These are phyloP conservation scores for Pulveroboletus frians DNA, from an alignment of 768 basidiomycete species.

Conservation along the genomic window DNA sequence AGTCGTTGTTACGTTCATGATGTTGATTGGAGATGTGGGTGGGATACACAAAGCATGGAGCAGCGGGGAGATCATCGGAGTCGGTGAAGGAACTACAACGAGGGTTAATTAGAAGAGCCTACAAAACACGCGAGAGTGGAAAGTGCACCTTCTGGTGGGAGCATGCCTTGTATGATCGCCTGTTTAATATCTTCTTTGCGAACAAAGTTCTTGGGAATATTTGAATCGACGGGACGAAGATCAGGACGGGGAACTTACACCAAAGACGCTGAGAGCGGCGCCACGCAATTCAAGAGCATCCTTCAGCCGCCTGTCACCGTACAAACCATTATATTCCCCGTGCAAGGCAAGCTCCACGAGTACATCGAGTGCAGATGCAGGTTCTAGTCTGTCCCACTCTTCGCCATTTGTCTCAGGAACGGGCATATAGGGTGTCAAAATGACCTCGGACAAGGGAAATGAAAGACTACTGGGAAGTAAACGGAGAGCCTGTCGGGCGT, in stretches of 20 bases:
- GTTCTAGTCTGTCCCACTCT: constrained; percentile 86
- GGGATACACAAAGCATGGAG: constrained; percentile 62
- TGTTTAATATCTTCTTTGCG: constrained; percentile 65
- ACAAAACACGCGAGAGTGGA: neutral
- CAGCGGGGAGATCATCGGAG: constrained; percentile 57
- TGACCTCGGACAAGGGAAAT: constrained; percentile 62
- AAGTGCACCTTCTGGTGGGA: constrained; percentile 49
- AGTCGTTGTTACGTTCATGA: constrained; percentile 53
- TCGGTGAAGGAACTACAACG: constrained; percentile 26
- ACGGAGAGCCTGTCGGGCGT: constrained; percentile 47
- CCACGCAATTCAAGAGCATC: constrained; percentile 71
- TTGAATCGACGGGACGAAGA: neutral
- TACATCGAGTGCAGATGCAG: constrained; percentile 74
- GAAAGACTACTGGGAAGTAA: constrained; percentile 51
- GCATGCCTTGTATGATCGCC: constrained; percentile 68
- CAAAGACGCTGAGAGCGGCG: constrained; percentile 77
- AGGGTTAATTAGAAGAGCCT: neutral
- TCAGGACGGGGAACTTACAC: constrained; percentile 45
- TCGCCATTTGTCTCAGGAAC: constrained; percentile 82
- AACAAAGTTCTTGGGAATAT: constrained; percentile 58
- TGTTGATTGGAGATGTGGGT: constrained; percentile 57
- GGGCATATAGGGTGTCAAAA: constrained; percentile 69
- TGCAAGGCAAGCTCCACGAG: constrained; percentile 79
- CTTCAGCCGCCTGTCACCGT: constrained; percentile 51
- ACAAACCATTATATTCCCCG: constrained; percentile 78